Evolutionary conservation across 192 early-diverging fungal species (phyloP), one percentile per base, ranked within the genome.

Genomic region (Backusella australiensis): DNA sequence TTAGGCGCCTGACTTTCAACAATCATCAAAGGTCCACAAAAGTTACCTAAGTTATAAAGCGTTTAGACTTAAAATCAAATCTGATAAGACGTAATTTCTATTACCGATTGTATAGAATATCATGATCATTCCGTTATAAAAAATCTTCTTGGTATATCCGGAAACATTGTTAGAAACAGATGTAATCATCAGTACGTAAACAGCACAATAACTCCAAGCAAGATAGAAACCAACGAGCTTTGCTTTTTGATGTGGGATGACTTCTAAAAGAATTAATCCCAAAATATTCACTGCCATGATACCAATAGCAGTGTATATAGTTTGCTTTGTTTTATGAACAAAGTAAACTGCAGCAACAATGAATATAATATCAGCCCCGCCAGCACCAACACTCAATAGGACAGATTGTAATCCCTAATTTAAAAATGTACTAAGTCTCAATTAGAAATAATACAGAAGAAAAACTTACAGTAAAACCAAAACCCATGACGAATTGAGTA

Each of bases 111-210:
- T 73, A 68, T 78, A 78, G 11, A 72, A 69, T 0, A 77, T 71
- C 52, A 77, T 71, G 32, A 74, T 42, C 17, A 79, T 42, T 21
- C 44, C 69, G 29, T 74, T 71, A 34, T 75, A 76, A 21, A 80
- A 75, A 17, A 80, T 67, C 36, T 80, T 80, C 35, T 80, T 80
- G 4, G 79, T 75, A 36, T 76, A 80, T 23, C 79, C 79, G n/a
- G 70, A 75, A 19, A 76, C 71, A 29, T 80, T 80, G 34, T 75
- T 72, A 14, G 79, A 36, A 17, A 76, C 71, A n/a, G 70, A 49
- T 7, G 68, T 69, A 9, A 80, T 17, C 29, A 76, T 67, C 6
- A 80, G 39, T 6, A 76, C 49, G 73, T 68, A 80, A 9, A 59
- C 42, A 6, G 70, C 59, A 67, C 35, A 56, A 38, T 80, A 80